Evolutionary conservation across 2,329 filamentous ascomycete species (phyloP).

Genomic region (Colletotrichum tabaci): DNA sequence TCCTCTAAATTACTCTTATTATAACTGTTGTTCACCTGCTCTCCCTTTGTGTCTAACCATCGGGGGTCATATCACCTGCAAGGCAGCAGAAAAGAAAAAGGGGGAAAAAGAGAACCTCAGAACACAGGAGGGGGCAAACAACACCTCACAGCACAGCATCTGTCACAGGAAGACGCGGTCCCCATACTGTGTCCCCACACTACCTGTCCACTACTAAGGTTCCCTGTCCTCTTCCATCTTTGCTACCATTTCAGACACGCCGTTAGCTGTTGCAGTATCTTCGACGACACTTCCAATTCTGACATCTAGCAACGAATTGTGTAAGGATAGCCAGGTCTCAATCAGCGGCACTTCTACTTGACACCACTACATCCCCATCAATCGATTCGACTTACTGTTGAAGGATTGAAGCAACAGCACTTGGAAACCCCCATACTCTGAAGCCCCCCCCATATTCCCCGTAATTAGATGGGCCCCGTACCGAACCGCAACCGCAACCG

Average conservation of each 20-base stretch:
- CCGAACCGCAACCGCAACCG: conserved; percentile 3
- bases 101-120: no score
- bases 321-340: background rate
- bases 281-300: background rate
- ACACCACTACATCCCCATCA: background rate
- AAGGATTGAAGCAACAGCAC: conserved; percentile 1
- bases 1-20: no score
- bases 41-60: background rate
- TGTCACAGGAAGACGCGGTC: conserved; percentile 6
- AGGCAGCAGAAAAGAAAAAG: background rate
- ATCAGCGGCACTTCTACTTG: background rate
- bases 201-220: background rate
- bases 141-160: conserved; percentile 8
- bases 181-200: conserved; percentile 1
- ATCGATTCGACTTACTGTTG: background rate
- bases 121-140: no score
- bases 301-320: background rate
- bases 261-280: background rate
- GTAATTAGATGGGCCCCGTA: conserved; percentile 10
- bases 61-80: background rate
- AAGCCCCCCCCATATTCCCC: background rate
- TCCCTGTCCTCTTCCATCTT: background rate
- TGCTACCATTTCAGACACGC: background rate
- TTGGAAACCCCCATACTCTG: background rate
- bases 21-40: background rate